Evolutionary conservation across 2,329 filamentous ascomycete species (phyloP).

Genomic region (Arthrobotrys sphaeroides): DNA sequence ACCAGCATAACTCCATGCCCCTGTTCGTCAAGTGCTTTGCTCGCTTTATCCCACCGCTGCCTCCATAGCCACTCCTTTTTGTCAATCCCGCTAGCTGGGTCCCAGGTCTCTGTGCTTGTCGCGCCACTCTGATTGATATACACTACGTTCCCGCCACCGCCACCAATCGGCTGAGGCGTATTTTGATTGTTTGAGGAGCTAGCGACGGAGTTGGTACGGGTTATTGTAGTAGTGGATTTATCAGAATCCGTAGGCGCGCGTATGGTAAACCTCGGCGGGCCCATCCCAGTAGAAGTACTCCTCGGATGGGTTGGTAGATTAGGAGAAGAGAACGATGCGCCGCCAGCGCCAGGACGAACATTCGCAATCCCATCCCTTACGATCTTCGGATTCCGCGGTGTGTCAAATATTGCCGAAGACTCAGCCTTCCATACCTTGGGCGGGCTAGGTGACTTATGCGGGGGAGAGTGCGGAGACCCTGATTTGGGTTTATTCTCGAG

Average conservation of each 20-base stretch:
- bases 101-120: constrained; percentile 55
- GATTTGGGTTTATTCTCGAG: neutral
- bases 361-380: neutral
- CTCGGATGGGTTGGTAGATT: constrained; percentile 20
- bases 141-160: constrained; percentile 23
- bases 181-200: constrained; percentile 17
- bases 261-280: constrained; percentile 30
- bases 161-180: constrained; percentile 50
- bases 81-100: constrained; percentile 62
- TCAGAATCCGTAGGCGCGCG: constrained; percentile 52
- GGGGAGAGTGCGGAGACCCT: constrained; percentile 36
- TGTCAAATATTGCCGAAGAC: constrained; percentile 41
- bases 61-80: constrained; percentile 79
- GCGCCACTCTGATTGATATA: constrained; percentile 53
- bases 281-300: neutral
- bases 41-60: constrained; percentile 72
- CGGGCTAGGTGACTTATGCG: constrained; percentile 42
- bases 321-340: constrained; percentile 26
- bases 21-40: constrained; percentile 67
- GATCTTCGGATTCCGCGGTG: constrained; percentile 20
- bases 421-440: constrained; percentile 49
- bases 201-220: constrained; percentile 34
- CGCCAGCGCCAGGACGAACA: constrained; percentile 6
- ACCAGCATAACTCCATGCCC: constrained; percentile 73
- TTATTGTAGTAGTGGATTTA: constrained; percentile 58